Evolutionary conservation across 257 asterid species (phyloP).

Genomic region (Ajuga chamaepitys): DNA sequence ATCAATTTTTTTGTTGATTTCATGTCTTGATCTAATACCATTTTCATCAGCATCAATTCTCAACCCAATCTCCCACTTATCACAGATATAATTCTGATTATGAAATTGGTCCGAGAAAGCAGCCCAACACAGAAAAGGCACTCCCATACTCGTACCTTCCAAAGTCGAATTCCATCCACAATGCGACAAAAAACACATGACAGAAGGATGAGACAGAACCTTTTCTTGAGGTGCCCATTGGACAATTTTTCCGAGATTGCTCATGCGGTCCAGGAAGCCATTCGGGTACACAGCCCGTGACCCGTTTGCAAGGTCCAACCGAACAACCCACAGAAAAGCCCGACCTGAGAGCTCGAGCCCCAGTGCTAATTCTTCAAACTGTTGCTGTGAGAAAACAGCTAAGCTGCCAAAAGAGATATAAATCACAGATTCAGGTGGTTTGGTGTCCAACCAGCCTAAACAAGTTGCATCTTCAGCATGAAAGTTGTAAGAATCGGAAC

Average conservation of each 20-base stretch:
- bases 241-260: slow-evolving; percentile 24
- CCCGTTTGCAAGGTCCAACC: slow-evolving; percentile 21
- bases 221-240: slow-evolving; percentile 34
- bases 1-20: slow-evolving; percentile 2
- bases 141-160: slow-evolving; percentile 24
- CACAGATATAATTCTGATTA: slow-evolving; percentile 23
- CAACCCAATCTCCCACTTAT: slow-evolving; percentile 29
- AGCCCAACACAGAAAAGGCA: slow-evolving; percentile 39
- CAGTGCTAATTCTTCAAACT: slow-evolving; percentile 29
- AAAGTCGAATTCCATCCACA: slow-evolving; percentile 39
- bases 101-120: slow-evolving; percentile 25
- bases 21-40: slow-evolving; percentile 19
- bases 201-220: slow-evolving; percentile 25
- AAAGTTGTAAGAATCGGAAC: slow-evolving; percentile 15
- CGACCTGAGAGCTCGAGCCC: slow-evolving; percentile 32
- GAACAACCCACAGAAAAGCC: slow-evolving; percentile 32
- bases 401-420: slow-evolving; percentile 41
- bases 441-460: slow-evolving; percentile 9
- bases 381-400: slow-evolving; percentile 12
- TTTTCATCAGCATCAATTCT: slow-evolving; percentile 19
- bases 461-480: slow-evolving; percentile 27
- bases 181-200: slow-evolving; percentile 31
- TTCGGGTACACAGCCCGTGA: slow-evolving; percentile 8
- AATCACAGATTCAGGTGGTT: slow-evolving; percentile 25
- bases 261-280: slow-evolving; percentile 24